Base-by-base conservation (phyloP, 2,329 filamentous ascomycete genomes). In the Macrophomina phaseolina region DNA sequence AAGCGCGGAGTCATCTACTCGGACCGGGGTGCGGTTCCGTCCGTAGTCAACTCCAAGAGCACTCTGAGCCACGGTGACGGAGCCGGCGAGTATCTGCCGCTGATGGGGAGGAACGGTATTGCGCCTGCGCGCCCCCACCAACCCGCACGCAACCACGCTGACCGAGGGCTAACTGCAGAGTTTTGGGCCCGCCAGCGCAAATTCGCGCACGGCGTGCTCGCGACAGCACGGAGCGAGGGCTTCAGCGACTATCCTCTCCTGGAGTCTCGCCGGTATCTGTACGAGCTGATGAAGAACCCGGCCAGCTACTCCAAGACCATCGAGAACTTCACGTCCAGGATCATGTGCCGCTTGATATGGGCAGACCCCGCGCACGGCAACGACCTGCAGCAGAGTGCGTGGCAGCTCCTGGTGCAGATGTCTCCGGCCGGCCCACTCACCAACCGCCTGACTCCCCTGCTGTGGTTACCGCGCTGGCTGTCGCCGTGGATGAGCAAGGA, bases 401-500 rank as follows among this genome's bases (percentile, higher is more conserved):
- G 61, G 14, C 62, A 55, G 8, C 64, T 68, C 9, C 48, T 68
- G 1, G 14, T 4, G n/a, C 63, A 64, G 7, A 64, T 68, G 3
- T 68, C 67, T 12, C 67, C 67, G 6, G 56, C 64, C 12, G 51
- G 14, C 40, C 42, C 56, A 38, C 48, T 68, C 18, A 49, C 55
- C 34, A 68, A 67, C 30, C 42, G 66, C 49, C 34, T 68, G 42
- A 55, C 67, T 1, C 67, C 40, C 6, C 67, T 68, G 9, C 60
- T 34, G 8, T 8, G n/a, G 11, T 38, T 68, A 3, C 67, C 67
- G 5, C 12, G 11, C 32, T 58, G 40, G 34, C 16, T 67, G 4
- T 58, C 55, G 7, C 67, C 67, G 3, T 68, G 67, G 67, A 68
- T 66, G 36, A 23, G 45, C 23, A 42, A n/a, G 8, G 64, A 66